phyloP scores from a whole-genome alignment of 352 stramenopile species.

The Globisporangium lucens region DNA sequence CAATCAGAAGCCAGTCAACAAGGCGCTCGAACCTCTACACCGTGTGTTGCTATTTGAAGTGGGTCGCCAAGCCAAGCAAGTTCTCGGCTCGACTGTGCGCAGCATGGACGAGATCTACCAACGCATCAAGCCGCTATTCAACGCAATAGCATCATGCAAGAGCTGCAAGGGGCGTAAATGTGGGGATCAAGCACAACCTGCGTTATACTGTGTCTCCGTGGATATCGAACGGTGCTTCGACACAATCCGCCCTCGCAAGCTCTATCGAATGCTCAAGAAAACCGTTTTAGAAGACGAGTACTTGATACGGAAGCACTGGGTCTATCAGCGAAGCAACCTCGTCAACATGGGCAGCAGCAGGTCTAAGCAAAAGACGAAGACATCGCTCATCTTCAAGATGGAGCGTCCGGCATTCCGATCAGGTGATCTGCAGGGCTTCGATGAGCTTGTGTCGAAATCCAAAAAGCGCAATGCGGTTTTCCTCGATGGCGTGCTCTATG shows the following conservation, averaged over 20 bases:
- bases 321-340: conserved; percentile 44
- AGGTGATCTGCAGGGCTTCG: conserved; percentile 50
- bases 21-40: conserved; percentile 53
- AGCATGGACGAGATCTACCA: conserved; percentile 72
- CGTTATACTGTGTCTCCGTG: conserved; percentile 59
- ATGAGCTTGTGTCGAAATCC: conserved; percentile 38
- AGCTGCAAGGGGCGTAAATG: conserved; percentile 23
- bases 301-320: conserved; percentile 70
- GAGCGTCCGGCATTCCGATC: conserved; percentile 52
- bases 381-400: conserved; percentile 51
- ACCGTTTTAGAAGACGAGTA: conserved; percentile 68
- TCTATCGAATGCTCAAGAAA: conserved; percentile 66
- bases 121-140: conserved; percentile 45
- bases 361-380: not conserved
- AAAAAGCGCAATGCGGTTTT: conserved; percentile 50
- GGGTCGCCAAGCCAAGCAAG: conserved; percentile 39
- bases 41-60: conserved; percentile 62
- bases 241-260: conserved; percentile 62
- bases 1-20: conserved; percentile 50
- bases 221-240: conserved; percentile 84
- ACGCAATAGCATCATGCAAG: conserved; percentile 28
- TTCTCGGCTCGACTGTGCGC: conserved; percentile 54
- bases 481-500: conserved; percentile 76
- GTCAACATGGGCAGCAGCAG: conserved; percentile 11
- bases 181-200: not conserved